Base-by-base conservation (phyloP, 345 rosid species). In the Populus nigra region DNA sequence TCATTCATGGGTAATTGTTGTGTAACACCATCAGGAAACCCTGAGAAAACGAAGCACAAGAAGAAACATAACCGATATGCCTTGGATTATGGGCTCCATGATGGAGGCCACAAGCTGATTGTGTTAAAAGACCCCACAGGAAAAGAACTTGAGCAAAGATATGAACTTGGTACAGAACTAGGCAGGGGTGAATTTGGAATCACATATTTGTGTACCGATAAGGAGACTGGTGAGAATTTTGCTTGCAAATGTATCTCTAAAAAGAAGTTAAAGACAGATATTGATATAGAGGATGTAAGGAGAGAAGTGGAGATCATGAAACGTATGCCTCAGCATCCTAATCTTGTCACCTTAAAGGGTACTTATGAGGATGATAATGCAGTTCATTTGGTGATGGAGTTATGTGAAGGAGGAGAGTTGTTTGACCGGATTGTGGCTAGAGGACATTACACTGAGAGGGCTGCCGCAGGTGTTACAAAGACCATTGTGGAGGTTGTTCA, bases 401-500 rank as follows among this genome's bases (percentile, higher is more conserved):
- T 82, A 78, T 82, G 85, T 59, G 85, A 78, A 39, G 85, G 85
- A 8, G 85, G 85, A 33, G 82, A 82, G 31, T 75, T 82, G 77
- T 82, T 78, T 71, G 82, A 82, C 23, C 72, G 85, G 73, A 82
- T 82, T 59, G 85, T 82, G 29, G 82, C 82, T 35, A 71, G 85
- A 78, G 85, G 85, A 17, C 85, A 78, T 79, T 82, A 82, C 74
- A 82, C 85, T 5, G 85, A 82, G 61, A 78, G 85, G 72, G 85
- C 85, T 75, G 85, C 85, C 72, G 85, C 85, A 67, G 67, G 45
- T 3, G 82, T 82, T 35, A 82, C 85, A 33, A 82, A 78, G 79
- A 82, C 85, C 65, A 82, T 82, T 75, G 82, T 82, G n/a, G 85
- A 82, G 77, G 85, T 82, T 65, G 85, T 82, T 82, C 79, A 82